Evolutionary conservation across 2,329 filamentous ascomycete genomes (phyloP).

Genomic region (Ascochyta rabiei): DNA sequence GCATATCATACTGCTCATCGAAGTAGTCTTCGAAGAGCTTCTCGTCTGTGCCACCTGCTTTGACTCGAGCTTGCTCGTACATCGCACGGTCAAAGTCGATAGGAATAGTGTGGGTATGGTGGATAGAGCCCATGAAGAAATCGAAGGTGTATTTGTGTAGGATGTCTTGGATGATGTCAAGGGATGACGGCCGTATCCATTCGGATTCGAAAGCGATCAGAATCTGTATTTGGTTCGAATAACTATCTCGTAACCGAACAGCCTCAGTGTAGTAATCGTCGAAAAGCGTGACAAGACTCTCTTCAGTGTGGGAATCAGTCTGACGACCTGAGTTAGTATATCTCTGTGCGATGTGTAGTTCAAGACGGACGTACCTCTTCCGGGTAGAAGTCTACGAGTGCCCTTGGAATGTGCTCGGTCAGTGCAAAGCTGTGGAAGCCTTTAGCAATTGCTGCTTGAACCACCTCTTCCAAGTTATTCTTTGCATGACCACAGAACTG

Average conservation of each 20-base stretch:
- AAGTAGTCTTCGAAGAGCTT: constrained; percentile 83
- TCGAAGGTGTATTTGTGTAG: constrained; percentile 71
- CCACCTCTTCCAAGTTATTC: constrained; percentile 81
- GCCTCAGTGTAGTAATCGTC: constrained; percentile 79
- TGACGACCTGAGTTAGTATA: constrained; percentile 20
- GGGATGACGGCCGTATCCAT: constrained; percentile 78
- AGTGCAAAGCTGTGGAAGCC: constrained; percentile 84
- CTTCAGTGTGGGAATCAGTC: constrained; percentile 36
- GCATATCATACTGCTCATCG: constrained; percentile 84
- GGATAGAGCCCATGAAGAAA: constrained; percentile 90
- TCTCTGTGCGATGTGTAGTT: not conserved
- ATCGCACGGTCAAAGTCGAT: constrained; percentile 81
- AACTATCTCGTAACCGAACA: constrained; percentile 70
- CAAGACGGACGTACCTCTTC: constrained; percentile 70
- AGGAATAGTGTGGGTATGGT: constrained; percentile 84
- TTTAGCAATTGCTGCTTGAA: constrained; percentile 76
- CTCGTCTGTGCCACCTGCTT: constrained; percentile 63
- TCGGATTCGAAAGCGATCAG: constrained; percentile 92
- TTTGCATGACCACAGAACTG: constrained; percentile 92
- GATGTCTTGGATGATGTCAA: constrained; percentile 64
- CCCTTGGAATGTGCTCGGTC: constrained; percentile 94
- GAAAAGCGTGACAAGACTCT: constrained; percentile 58
- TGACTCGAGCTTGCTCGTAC: constrained; percentile 68
- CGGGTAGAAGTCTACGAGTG: constrained; percentile 81
- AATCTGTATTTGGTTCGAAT: constrained; percentile 73